These are phyloP conservation scores for Aspergillus leporis DNA, from an alignment of 495 filamentous ascomycete species.

Conservation along the genomic window DNA sequence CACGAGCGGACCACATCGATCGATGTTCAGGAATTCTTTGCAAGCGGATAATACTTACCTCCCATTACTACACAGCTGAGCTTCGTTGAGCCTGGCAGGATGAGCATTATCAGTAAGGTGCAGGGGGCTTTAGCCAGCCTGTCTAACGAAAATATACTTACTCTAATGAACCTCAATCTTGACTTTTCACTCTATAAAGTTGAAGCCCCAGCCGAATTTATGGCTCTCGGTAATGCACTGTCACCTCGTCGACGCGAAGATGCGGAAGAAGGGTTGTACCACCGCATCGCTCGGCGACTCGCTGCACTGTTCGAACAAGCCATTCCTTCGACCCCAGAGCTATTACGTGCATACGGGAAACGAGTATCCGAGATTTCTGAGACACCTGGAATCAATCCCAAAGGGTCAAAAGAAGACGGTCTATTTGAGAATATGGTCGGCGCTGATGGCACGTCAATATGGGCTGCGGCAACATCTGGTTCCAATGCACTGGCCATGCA, in stretches of 20 bases:
- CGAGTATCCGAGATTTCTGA: conserved; percentile 9
- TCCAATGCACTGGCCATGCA: conserved; percentile 6
- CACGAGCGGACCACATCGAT: no score
- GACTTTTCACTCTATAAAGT: conserved; percentile 13
- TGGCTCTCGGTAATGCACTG: conserved; percentile 3
- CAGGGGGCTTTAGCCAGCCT: neutral
- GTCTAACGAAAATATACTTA: neutral
- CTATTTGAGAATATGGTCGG: conserved; percentile 9
- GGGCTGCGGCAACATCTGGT: conserved; percentile 14
- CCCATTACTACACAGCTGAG: no score
- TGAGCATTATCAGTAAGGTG: conserved; percentile 1
- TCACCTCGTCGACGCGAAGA: conserved; percentile 5
- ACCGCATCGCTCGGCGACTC: conserved; percentile 12
- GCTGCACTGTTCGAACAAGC: conserved; percentile 8
- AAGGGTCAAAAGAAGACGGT: conserved; percentile 1
- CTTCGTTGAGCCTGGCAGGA: neutral
- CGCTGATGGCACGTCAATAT: conserved; percentile 11
- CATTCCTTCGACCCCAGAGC: neutral
- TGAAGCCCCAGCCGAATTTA: conserved; percentile 8
- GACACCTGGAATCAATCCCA: neutral
- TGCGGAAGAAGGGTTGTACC: conserved; percentile 12
- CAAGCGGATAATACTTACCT: no score
- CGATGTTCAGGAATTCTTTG: no score
- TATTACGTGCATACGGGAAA: conserved; percentile 11
- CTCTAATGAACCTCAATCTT: conserved; percentile 8